Evolutionary conservation across 768 basidiomycete species (phyloP), one percentile per base, ranked within the genome.

Genomic region (Pisolithus albus): DNA sequence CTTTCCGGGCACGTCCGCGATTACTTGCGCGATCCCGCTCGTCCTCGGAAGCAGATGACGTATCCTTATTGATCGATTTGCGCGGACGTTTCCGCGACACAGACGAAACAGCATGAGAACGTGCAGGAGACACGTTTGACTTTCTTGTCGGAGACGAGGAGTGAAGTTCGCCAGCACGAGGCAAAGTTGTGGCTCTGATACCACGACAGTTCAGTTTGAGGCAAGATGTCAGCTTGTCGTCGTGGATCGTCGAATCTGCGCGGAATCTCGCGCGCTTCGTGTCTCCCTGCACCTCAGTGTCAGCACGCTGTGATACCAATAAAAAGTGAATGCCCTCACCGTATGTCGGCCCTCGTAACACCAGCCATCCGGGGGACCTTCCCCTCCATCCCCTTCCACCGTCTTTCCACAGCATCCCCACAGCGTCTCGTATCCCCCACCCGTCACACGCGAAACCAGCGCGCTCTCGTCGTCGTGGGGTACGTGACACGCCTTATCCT

Each of bases 271-370:
- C 88, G 42, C 88, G 85, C 67, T 79, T 89, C 37, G 67, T 49
- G 58, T 90, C 88, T 1, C 79, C 84, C 87, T 89, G 53, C 36
- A 46, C 46, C 18, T 13, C 18, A 19, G 11, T 15, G 42, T 23
- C 19, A 15, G n/a, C 4, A n/a, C n/a, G 19, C 16, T 8, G 15
- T 23, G 2, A 2, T 15, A 28, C 28, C 8, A 18, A 15, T 16
- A 30, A 38, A 9, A 24, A 7, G 26, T 1, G 15, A 3, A 21
- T 23, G 11, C 15, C 46, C 61, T 52, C 40, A 76, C 81, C 7
- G 88, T 89, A 64, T 91, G 88, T 64, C 76, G 79, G 4, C 88
- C 88, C 64, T 90, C 87, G 59, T 88, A 90, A 60, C 88, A 91
- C 86, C 86, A 91, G 1, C 88, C 88, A 61, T 88, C 86, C 1